Conservation (phyloP, 345 rosid genomes). For the Punica granatum region DNA sequence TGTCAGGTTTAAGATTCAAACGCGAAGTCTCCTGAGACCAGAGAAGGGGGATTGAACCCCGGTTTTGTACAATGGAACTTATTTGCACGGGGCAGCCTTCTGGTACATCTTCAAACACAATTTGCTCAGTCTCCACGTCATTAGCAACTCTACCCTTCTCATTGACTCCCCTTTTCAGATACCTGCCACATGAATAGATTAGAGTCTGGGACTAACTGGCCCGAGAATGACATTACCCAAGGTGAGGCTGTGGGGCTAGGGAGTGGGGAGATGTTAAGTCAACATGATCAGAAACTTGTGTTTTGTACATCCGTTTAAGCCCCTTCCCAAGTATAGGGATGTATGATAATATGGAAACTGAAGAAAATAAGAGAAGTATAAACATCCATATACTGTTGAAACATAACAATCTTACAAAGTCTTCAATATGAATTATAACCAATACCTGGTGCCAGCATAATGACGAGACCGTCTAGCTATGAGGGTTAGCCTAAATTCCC, state of each 20-base stretch:
- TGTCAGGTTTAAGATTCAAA: slow-evolving; percentile 85
- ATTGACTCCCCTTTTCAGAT: slow-evolving; percentile 86
- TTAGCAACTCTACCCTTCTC: slow-evolving; percentile 99
- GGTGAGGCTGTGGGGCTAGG: not conserved
- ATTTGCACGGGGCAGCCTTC: slow-evolving; percentile 55
- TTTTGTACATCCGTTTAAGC: not conserved
- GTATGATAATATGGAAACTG: not conserved
- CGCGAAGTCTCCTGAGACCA: slow-evolving; percentile 99
- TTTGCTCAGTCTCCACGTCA: slow-evolving; percentile 98
- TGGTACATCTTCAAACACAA: slow-evolving; percentile 80
- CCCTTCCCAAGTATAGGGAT: not conserved
- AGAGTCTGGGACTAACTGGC: not conserved
- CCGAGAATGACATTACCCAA: not conserved
- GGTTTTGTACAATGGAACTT: slow-evolving; percentile 89
- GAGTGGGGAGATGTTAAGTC: not conserved
- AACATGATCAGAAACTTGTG: not conserved
- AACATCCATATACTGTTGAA: not conserved
- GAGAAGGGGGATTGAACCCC: slow-evolving; percentile 96
- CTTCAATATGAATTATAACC: not conserved
- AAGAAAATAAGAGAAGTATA: not conserved
- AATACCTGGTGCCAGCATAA: slow-evolving; percentile 97
- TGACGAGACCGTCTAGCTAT: slow-evolving; percentile 91
- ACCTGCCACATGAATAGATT: slow-evolving; percentile 30
- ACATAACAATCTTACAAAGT: not conserved
- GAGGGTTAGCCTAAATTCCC: slow-evolving; percentile 61